Conservation (phyloP, 2,329 filamentous ascomycete genomes). For the Fusarium decemcellulare region DNA sequence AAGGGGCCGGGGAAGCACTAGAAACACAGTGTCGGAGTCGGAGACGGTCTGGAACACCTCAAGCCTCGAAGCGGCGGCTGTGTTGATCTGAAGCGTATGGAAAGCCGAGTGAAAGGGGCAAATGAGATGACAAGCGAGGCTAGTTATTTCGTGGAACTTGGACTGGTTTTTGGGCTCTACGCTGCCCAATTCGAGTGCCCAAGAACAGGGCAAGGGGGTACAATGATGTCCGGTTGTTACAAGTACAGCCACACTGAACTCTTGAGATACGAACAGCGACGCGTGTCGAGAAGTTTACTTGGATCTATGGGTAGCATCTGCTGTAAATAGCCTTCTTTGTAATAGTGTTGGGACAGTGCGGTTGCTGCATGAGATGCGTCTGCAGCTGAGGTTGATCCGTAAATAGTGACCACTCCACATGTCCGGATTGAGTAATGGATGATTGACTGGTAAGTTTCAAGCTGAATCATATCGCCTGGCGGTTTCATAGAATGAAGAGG, state of each 20-base stretch:
- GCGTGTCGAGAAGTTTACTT: slow-evolving; percentile 27
- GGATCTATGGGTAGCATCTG: slow-evolving; percentile 3
- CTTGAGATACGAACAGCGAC: slow-evolving; percentile 22
- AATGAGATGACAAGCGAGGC: slow-evolving; percentile 41
- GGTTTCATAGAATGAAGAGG: background rate
- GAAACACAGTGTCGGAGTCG: slow-evolving; percentile 39
- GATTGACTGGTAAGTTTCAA: background rate
- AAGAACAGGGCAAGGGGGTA: slow-evolving; percentile 14
- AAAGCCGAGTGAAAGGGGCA: slow-evolving; percentile 35
- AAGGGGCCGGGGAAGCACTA: background rate
- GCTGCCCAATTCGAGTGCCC: slow-evolving; percentile 31
- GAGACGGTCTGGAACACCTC: slow-evolving; percentile 32
- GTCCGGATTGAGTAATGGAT: background rate
- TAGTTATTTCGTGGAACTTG: slow-evolving; percentile 18
- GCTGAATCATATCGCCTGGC: background rate
- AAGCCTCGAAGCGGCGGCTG: slow-evolving; percentile 38
- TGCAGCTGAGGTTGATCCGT: background rate
- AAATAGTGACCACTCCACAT: slow-evolving; percentile 9
- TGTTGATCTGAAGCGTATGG: slow-evolving; percentile 37
- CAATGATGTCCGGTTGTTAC: slow-evolving; percentile 14
- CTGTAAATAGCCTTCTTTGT: slow-evolving; percentile 3
- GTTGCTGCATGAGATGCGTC: background rate
- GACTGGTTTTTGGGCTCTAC: slow-evolving; percentile 20
- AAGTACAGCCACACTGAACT: slow-evolving; percentile 34
- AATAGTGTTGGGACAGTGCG: background rate